These are phyloP conservation scores for Guyanaporus albipodus DNA, from an alignment of 768 basidiomycete species.

Conservation along the genomic window DNA sequence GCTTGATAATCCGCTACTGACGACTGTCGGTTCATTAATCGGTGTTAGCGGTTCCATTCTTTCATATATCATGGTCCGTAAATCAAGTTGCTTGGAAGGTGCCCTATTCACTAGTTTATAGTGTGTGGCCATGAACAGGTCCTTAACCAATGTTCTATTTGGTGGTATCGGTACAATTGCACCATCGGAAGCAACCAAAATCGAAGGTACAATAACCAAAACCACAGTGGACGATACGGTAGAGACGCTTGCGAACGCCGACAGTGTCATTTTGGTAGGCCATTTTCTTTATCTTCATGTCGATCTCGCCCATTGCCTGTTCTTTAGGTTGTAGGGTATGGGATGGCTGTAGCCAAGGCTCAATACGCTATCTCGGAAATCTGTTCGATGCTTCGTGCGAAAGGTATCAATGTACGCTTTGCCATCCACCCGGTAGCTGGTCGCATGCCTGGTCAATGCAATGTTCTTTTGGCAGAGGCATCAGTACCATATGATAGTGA, in stretches of 20 bases:
- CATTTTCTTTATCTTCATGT: neutral
- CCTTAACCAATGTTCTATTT: conserved; percentile 79
- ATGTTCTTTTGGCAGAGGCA: conserved; percentile 87
- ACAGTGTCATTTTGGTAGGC: conserved; percentile 74
- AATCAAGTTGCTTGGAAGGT: neutral
- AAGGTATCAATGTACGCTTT: conserved; percentile 77
- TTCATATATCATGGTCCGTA: conserved; percentile 84
- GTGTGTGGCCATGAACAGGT: conserved; percentile 93
- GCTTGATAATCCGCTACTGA: conserved; percentile 81
- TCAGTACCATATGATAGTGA: conserved; percentile 86
- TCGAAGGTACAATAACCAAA: conserved; percentile 79
- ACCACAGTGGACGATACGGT: conserved; percentile 79
- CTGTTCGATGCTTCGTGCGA: conserved; percentile 63
- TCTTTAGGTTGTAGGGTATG: conserved; percentile 73
- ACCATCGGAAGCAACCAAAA: conserved; percentile 59
- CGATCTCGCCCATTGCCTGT: conserved; percentile 6
- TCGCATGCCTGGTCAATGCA: conserved; percentile 91
- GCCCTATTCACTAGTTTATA: conserved; percentile 27
- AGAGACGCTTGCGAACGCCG: conserved; percentile 72
- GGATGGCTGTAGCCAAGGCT: conserved; percentile 91
- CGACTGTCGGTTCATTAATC: conserved; percentile 81
- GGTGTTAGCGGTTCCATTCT: conserved; percentile 89
- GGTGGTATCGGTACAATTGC: conserved; percentile 70
- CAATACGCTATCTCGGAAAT: conserved; percentile 80
- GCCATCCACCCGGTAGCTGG: conserved; percentile 90